Evolutionary conservation across 1,139 yeast species (phyloP).

Genomic region (Blastobotrys illinoisensis): DNA sequence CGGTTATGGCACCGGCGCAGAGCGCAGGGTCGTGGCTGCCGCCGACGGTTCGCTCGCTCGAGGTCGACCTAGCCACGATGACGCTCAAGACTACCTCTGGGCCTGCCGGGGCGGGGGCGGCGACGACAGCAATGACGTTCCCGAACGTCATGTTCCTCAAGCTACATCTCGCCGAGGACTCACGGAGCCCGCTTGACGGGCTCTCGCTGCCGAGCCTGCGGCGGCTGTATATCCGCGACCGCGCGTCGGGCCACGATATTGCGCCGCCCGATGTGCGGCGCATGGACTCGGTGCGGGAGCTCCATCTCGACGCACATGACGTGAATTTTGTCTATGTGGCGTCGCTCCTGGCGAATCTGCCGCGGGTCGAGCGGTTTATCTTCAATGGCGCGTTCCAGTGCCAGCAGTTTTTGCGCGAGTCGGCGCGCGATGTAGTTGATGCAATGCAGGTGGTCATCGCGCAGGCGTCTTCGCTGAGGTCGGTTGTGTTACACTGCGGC

Average conservation of each 20-base stretch:
- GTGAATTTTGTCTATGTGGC: slow-evolving; percentile 1
- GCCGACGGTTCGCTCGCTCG: background rate
- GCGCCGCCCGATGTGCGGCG: slow-evolving; percentile 1
- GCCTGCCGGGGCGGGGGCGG: background rate
- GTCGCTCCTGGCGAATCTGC: slow-evolving; percentile 1
- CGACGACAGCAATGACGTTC: background rate
- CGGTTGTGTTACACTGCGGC: slow-evolving; percentile 3
- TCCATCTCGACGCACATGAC: slow-evolving; percentile 2
- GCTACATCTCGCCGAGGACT: slow-evolving; percentile 1
- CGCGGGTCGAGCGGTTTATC: slow-evolving; percentile 2
- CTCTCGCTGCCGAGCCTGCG: slow-evolving; percentile 4
- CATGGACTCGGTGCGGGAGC: background rate
- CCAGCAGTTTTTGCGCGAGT: slow-evolving; percentile 3
- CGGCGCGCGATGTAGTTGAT: background rate
- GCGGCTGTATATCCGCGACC: slow-evolving; percentile 3
- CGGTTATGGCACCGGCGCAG: background rate
- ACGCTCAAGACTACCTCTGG: background rate
- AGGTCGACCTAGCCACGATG: background rate
- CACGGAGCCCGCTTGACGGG: background rate
- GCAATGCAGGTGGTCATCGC: background rate
- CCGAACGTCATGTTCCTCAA: slow-evolving; percentile 1
- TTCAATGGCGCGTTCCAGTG: slow-evolving; percentile 7
- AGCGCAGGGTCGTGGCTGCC: slow-evolving; percentile 3
- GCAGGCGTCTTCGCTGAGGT: background rate
- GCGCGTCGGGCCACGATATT: background rate